These are phyloP conservation scores for Penicillium sp. DNA, from an alignment of 2,329 filamentous ascomycete genomes.

Conservation along the genomic window DNA sequence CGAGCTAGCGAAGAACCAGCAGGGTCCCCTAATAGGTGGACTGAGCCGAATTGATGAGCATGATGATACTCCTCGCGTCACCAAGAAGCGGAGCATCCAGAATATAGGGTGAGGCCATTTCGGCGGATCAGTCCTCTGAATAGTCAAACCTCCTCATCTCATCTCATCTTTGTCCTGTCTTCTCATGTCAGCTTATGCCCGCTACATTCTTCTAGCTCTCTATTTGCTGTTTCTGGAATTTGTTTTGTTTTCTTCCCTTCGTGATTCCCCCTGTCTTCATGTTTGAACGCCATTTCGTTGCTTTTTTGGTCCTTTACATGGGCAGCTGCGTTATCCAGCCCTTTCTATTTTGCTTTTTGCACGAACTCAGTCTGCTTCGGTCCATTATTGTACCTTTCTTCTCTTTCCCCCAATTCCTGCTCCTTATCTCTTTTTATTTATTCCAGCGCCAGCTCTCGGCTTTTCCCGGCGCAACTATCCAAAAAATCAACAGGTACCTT, in stretches of 20 bases:
- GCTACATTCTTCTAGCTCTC: not conserved
- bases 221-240: not conserved
- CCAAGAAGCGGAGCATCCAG: conserved; percentile 51
- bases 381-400: not conserved
- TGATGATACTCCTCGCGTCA: conserved; percentile 42
- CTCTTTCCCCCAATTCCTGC: not conserved
- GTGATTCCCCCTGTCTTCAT: conserved; percentile 10
- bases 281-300: not conserved
- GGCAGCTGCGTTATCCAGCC: not conserved
- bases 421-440: not conserved
- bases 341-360: not conserved
- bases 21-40: conserved; percentile 44
- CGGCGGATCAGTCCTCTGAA: not conserved
- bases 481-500: conserved; percentile 13
- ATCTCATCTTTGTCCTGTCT: not conserved
- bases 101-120: conserved; percentile 33
- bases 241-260: not conserved
- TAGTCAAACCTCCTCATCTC: not conserved
- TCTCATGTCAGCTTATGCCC: not conserved
- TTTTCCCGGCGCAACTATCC: not conserved
- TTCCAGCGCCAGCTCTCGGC: not conserved
- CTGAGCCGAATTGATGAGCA: conserved; percentile 48
- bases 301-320: not conserved
- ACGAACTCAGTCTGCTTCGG: not conserved
- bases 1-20: conserved; percentile 61